Percentiles rank a stretch among this genome's conserved stretches.
Evolutionary conservation across 768 basidiomycete genomes (phyloP).

Genomic region (Favolaschia claudopus): DNA sequence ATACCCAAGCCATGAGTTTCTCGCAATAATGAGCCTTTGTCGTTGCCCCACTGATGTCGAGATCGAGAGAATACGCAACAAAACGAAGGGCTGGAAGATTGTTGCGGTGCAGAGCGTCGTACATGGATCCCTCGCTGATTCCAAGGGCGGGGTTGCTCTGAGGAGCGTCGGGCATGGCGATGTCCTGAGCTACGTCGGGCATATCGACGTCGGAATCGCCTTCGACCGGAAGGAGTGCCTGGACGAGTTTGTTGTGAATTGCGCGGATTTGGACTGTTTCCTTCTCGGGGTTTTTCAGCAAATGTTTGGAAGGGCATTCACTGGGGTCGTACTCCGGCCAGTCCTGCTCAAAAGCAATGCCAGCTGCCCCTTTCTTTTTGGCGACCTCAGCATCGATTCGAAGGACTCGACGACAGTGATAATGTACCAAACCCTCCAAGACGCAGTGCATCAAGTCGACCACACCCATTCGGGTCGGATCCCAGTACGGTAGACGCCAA

Average conservation of each 20-base stretch:
- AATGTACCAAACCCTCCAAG: conserved; percentile 26
- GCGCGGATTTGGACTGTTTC: too few relatives aligned
- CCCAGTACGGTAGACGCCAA: conserved; percentile 35
- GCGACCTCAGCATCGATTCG: conserved; percentile 4
- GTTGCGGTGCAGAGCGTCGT: too few relatives aligned
- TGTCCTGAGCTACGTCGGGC: background rate
- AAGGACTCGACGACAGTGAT: conserved; percentile 21
- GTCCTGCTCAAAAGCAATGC: background rate
- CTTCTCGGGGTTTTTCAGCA: too few relatives aligned
- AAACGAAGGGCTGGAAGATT: too few relatives aligned
- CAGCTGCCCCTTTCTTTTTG: background rate
- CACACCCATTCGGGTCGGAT: conserved; percentile 29
- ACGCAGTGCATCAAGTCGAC: conserved; percentile 41
- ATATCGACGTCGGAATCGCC: too few relatives aligned
- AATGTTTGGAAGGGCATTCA: too few relatives aligned
- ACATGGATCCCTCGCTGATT: too few relatives aligned
- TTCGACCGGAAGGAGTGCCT: too few relatives aligned
- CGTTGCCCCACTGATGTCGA: background rate
- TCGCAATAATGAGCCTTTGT: background rate
- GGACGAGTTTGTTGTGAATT: too few relatives aligned
- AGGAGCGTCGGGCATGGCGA: background rate
- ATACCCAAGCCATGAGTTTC: background rate
- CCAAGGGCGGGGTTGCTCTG: background rate
- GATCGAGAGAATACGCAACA: too few relatives aligned
- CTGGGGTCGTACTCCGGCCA: background rate